Evolutionary conservation across 2,329 filamentous ascomycete species (phyloP).

Genomic region (Venturia aucupariae): DNA sequence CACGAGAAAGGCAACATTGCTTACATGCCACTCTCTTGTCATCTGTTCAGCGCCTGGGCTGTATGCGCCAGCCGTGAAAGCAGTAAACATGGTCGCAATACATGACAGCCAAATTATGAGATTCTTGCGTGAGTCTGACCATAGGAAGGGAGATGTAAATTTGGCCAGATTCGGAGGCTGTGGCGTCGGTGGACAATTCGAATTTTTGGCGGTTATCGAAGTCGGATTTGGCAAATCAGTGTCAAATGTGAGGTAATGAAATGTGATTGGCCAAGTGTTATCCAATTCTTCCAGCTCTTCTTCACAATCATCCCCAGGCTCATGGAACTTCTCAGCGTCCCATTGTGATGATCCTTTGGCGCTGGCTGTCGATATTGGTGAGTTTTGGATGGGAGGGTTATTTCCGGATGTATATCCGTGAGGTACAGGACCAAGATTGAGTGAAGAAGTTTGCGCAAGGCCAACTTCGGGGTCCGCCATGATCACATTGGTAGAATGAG

Average conservation of each 20-base stretch:
- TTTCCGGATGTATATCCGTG: not conserved
- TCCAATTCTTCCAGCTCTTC: conserved; percentile 9
- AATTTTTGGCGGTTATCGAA: not conserved
- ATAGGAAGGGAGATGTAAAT: conserved; percentile 62
- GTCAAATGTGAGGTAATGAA: conserved; percentile 54
- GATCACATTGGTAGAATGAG: not conserved
- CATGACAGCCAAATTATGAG: conserved; percentile 66
- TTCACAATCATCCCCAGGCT: not conserved
- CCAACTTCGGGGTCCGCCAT: conserved; percentile 6
- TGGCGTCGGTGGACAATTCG: conserved; percentile 35
- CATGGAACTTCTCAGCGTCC: not conserved
- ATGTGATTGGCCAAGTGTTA: conserved; percentile 32
- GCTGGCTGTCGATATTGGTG: not conserved
- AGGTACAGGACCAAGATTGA: not conserved
- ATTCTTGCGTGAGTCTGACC: conserved; percentile 61
- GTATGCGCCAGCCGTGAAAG: conserved; percentile 74
- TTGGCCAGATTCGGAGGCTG: conserved; percentile 54
- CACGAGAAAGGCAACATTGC: conserved; percentile 54
- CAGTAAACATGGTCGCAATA: conserved; percentile 64
- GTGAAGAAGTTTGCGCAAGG: not conserved
- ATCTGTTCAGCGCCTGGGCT: conserved; percentile 60
- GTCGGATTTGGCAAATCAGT: conserved; percentile 28
- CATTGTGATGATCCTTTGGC: not conserved
- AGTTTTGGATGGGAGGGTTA: not conserved
- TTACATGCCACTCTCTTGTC: conserved; percentile 54